Conservation (phyloP, 148 eudicot species). For the Polygonum maritimum region DNA sequence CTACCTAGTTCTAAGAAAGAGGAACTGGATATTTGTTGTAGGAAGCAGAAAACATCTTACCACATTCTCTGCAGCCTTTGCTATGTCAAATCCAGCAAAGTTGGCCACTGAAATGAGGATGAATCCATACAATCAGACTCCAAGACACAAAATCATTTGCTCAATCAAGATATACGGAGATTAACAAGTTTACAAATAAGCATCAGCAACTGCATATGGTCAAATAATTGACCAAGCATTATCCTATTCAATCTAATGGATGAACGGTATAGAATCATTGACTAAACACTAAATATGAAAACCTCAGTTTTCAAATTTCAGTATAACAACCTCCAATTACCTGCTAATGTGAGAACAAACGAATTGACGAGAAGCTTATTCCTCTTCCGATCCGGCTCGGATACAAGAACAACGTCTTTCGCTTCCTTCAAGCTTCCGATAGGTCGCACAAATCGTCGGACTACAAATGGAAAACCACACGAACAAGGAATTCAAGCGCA, state of each 20-base stretch:
- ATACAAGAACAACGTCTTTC: not conserved
- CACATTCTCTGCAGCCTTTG: conserved; percentile 31
- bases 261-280: not conserved
- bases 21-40: not conserved
- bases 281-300: not conserved
- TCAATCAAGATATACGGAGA: not conserved
- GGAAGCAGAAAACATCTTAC: conserved; percentile 23
- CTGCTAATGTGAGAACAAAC: not conserved
- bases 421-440: not conserved
- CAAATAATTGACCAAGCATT: not conserved
- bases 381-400: not conserved
- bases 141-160: not conserved
- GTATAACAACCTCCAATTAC: not conserved
- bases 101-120: conserved; percentile 33
- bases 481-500: not conserved
- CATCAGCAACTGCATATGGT: not conserved
- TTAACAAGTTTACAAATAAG: not conserved
- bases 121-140: not conserved
- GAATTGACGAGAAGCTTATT: conserved; percentile 4
- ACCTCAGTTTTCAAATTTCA: not conserved
- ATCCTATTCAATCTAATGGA: not conserved
- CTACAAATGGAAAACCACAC: not conserved
- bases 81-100: conserved; percentile 37
- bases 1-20: not conserved
- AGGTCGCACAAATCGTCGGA: conserved; percentile 2